Evolutionary conservation across 1,284 basidiomycete genomes (phyloP), one percentile per base, ranked within the genome.

Genomic region (Rhodotorula sp.): DNA sequence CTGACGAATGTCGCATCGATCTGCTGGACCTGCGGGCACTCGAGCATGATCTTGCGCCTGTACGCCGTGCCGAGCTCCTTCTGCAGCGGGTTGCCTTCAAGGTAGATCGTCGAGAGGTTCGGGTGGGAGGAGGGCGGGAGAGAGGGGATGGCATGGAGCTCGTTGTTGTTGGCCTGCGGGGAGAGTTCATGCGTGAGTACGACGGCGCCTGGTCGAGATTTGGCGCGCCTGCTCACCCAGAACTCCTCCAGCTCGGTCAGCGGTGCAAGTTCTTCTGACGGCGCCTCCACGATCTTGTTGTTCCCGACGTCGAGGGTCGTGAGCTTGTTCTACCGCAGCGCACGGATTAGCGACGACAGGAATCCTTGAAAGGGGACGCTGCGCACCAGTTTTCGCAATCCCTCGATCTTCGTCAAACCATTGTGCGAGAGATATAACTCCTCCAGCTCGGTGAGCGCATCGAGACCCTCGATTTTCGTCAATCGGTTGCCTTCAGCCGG

Each of bases 361-460:
- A 34, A n/a, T 7, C 31, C 8, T 28, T 9, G 53, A 20, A 7
- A 24, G 44, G n/a, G 9, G 50, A 24, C 8, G 44, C 11, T 6
- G 22, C 87, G 75, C 72, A 91, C 92, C 76, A 93, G 94, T 56
- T 88, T 83, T 65, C 92, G 89, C 22, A 99, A 82, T 0, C 93
- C 94, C 79, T 95, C 91, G n/a, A 99, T 80, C 73, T 84, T 84
- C 72, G 87, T 84, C 26, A 99, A 81, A 0, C 95, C 96, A 75
- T 98, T 99, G 79, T 99, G 94, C 61, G 91, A 92, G 56, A 99
- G 83, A 80, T 98, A 98, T 7, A 99, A 81, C 80, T 99, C 92
- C 77, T 96, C 91, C 24, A 99, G 84, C 13, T 73, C 73, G n/a
- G 68, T 67, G 8, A 82, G 75, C 20, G 68, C 62, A 20, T 75